Conservation (phyloP, 1,284 basidiomycete species). For the Moesziomyces globuligerus region DNA sequence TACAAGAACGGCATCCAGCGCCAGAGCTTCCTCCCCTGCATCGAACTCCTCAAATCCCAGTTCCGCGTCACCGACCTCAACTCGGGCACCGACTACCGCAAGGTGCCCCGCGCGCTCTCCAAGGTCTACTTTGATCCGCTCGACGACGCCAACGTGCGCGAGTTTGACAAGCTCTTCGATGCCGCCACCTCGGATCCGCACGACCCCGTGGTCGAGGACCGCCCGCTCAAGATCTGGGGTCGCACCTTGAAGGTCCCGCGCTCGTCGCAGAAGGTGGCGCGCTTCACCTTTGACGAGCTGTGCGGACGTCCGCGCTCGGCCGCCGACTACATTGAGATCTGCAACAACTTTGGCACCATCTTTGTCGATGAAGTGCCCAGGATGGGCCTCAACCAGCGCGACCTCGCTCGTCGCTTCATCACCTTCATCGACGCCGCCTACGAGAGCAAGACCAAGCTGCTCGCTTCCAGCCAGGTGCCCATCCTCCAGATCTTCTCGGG, state of each 20-base stretch:
- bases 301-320: slow-evolving; percentile 91
- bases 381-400: slow-evolving; percentile 87
- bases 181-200: slow-evolving; percentile 75
- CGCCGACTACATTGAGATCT: slow-evolving; percentile 95
- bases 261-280: slow-evolving; percentile 75
- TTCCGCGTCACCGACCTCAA: slow-evolving; percentile 91
- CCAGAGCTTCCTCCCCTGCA: slow-evolving; percentile 93
- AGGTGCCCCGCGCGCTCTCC: slow-evolving; percentile 71
- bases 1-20: slow-evolving; percentile 99
- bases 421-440: slow-evolving; percentile 90
- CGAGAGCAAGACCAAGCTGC: slow-evolving; percentile 64
- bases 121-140: slow-evolving; percentile 91
- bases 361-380: slow-evolving; percentile 87
- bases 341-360: slow-evolving; percentile 83
- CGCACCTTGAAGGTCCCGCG: slow-evolving; percentile 79
- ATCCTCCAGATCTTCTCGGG: slow-evolving; percentile 62
- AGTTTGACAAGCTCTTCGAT: slow-evolving; percentile 84
- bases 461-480: slow-evolving; percentile 59
- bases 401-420: slow-evolving; percentile 89
- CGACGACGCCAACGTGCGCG: slow-evolving; percentile 74
- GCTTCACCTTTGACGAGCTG: slow-evolving; percentile 86
- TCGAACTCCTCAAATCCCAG: slow-evolving; percentile 87
- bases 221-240: slow-evolving; percentile 86
- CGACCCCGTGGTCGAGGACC: slow-evolving; percentile 74
- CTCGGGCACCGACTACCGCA: slow-evolving; percentile 82